phyloP scores from a whole-genome alignment of 306 rosid genomes.

The Quercus berberidifolia region DNA sequence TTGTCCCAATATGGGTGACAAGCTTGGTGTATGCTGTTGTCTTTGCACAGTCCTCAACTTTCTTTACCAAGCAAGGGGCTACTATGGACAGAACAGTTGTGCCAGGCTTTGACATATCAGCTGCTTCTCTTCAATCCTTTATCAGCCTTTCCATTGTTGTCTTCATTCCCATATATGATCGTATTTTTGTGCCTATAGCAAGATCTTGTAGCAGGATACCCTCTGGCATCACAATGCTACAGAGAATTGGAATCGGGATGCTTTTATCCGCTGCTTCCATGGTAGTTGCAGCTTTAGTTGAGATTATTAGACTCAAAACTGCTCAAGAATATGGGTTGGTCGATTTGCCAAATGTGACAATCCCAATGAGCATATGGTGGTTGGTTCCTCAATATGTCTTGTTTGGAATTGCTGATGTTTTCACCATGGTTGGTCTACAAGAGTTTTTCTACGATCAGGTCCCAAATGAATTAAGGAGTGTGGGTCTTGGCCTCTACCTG shows the following conservation, averaged over 20 bases:
- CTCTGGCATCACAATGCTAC: conserved; percentile 26
- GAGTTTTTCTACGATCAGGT: conserved; percentile 27
- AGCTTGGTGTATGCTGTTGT: conserved; percentile 31
- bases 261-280: conserved; percentile 6
- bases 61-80: conserved; percentile 43
- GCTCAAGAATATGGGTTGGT: conserved; percentile 11
- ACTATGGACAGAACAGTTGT: conserved; percentile 20
- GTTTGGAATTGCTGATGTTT: conserved; percentile 10
- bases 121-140: conserved; percentile 19
- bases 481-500: conserved; percentile 19
- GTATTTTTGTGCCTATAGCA: conserved; percentile 18
- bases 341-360: conserved; percentile 14
- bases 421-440: conserved; percentile 19
- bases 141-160: conserved; percentile 2
- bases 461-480: conserved; percentile 19
- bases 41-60: conserved; percentile 31
- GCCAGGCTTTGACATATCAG: conserved; percentile 9
- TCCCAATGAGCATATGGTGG: conserved; percentile 36
- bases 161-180: conserved; percentile 26
- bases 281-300: conserved; percentile 28
- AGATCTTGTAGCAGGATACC: conserved; percentile 11
- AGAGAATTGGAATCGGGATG: conserved; percentile 27
- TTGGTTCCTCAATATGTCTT: conserved; percentile 11
- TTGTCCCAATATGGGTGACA: conserved; percentile 41
- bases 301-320: conserved; percentile 14